A percentile compares a stretch with the other conserved stretches of the same genome.
Evolutionary conservation across 345 rosid genomes (phyloP).

Genomic region (Clarkia xantiana): DNA sequence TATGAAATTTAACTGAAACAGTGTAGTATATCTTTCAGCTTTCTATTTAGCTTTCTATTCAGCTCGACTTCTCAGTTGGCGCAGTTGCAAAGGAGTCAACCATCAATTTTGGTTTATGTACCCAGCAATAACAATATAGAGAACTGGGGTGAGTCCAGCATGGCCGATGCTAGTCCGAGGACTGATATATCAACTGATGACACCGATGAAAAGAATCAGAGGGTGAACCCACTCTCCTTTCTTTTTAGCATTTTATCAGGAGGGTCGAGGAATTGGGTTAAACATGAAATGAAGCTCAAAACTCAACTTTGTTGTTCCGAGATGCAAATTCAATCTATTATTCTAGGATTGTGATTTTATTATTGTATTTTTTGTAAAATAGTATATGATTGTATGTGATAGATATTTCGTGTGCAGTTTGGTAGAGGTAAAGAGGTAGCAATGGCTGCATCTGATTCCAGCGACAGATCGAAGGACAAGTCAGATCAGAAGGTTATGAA

Average conservation of each 20-base stretch:
- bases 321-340: no score
- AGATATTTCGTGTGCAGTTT: constrained; percentile 31
- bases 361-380: no score
- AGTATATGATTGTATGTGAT: no score
- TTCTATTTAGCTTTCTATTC: constrained; percentile 1
- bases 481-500: constrained; percentile 79
- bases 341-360: no score
- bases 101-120: constrained; percentile 16
- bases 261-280: no score
- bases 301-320: no score
- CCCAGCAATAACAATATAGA: constrained; percentile 25
- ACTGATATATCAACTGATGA: constrained; percentile 89
- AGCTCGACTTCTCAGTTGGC: constrained; percentile 18
- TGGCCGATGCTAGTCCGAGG: constrained; percentile 94
- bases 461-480: constrained; percentile 86
- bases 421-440: constrained; percentile 37
- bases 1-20: background rate
- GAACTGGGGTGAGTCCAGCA: constrained; percentile 33
- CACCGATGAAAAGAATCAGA: constrained; percentile 72
- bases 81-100: constrained; percentile 23
- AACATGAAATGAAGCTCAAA: no score
- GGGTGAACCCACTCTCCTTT: constrained; percentile 31
- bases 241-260: background rate
- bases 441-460: constrained; percentile 68
- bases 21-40: no score